Evolutionary conservation across 805 yeast species (phyloP).

Genomic region (Sungouiella thailandica): DNA sequence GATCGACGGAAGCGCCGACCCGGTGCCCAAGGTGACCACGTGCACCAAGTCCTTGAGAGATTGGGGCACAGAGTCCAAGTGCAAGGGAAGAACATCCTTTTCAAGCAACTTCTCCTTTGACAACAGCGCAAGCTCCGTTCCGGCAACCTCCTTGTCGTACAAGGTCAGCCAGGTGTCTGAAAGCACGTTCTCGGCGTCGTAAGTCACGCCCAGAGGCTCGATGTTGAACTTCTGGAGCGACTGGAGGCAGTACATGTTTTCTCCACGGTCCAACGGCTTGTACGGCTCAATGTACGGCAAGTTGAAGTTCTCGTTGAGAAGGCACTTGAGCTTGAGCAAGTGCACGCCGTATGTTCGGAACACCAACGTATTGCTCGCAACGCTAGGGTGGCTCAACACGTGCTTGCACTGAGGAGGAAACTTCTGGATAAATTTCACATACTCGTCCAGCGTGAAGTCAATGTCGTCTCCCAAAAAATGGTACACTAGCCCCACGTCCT

Average conservation of each 20-base stretch:
- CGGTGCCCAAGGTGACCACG: slow-evolving; percentile 81
- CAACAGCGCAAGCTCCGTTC: slow-evolving; percentile 12
- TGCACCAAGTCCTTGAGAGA: slow-evolving; percentile 52
- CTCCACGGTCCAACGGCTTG: slow-evolving; percentile 8
- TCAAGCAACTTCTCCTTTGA: slow-evolving; percentile 15
- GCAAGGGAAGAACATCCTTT: slow-evolving; percentile 18
- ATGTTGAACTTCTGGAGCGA: slow-evolving; percentile 27
- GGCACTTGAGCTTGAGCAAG: slow-evolving; percentile 51
- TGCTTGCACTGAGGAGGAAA: slow-evolving; percentile 55
- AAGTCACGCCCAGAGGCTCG: slow-evolving; percentile 16
- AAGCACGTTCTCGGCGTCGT: slow-evolving; percentile 15
- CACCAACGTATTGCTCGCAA: slow-evolving; percentile 57
- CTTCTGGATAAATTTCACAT: slow-evolving; percentile 45
- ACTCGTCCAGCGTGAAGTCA: slow-evolving; percentile 37
- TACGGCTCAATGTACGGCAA: slow-evolving; percentile 28
- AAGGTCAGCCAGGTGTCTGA: slow-evolving; percentile 24
- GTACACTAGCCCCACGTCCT: slow-evolving; percentile 53
- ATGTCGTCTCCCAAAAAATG: slow-evolving; percentile 71
- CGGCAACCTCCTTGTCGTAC: slow-evolving; percentile 25
- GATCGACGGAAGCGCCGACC: slow-evolving; percentile 83
- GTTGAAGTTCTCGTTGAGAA: slow-evolving; percentile 43
- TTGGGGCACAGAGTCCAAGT: slow-evolving; percentile 3
- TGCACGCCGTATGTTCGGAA: slow-evolving; percentile 52
- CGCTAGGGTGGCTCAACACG: slow-evolving; percentile 64
- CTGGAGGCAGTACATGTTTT: slow-evolving; percentile 20